Conservation (phyloP, 208 protist species). For the Naegleria gruberi region DNA sequence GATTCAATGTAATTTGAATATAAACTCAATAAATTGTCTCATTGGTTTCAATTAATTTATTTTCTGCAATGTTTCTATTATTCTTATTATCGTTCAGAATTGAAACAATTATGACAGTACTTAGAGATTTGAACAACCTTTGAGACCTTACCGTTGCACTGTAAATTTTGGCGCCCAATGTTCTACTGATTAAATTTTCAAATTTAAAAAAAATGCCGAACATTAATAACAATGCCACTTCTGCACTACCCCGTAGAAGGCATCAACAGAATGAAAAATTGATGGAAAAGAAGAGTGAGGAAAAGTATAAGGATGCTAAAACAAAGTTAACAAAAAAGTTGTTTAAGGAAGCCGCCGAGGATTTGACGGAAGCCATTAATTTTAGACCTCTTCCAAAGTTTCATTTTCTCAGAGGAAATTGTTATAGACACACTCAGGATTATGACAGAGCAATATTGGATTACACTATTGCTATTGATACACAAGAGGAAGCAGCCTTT, state of each 20-base stretch:
- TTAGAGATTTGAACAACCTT: too few species aligned
- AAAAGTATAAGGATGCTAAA: neutral
- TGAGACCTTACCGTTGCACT: too few species aligned
- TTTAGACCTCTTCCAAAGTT: neutral
- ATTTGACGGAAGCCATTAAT: neutral
- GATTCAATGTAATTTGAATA: too few species aligned
- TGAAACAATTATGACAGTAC: too few species aligned
- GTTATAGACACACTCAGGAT: neutral
- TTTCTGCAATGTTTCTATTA: too few species aligned
- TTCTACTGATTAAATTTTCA: too few species aligned
- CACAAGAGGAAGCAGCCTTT: slow-evolving; percentile 44
- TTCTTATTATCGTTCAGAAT: too few species aligned
- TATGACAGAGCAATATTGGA: slow-evolving; percentile 10
- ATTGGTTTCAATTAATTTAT: too few species aligned
- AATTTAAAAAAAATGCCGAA: neutral
- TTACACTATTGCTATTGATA: neutral
- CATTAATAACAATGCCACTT: neutral
- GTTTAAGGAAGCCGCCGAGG: neutral
- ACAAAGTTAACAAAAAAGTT: neutral
- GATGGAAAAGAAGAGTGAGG: neutral
- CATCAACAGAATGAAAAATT: neutral
- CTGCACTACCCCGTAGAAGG: neutral
- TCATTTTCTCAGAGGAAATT: slow-evolving; percentile 6
- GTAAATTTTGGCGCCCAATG: too few species aligned
- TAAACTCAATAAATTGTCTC: too few species aligned